A percentile compares a stretch with the other conserved stretches of the same genome.
Conservation (phyloP, 2,329 filamentous ascomycete genomes). For the Cyclaneusma minus region DNA sequence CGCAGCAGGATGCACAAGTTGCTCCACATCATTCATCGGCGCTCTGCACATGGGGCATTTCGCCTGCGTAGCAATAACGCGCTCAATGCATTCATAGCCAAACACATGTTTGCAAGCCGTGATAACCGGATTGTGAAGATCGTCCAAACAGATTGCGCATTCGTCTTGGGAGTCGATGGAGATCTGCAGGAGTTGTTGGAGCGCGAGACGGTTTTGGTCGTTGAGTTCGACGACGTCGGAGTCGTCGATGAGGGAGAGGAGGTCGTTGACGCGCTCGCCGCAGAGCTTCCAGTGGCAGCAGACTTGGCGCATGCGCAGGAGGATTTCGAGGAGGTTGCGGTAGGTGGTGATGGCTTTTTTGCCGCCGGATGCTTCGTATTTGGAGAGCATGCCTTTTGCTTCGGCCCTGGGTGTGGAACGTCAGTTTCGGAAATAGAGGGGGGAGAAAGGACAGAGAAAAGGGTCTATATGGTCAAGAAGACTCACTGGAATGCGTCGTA, state of each 20-base stretch:
- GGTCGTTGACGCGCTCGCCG: constrained; percentile 55
- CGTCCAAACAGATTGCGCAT: constrained; percentile 69
- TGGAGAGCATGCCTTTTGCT: constrained; percentile 54
- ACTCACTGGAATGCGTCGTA: constrained; percentile 58
- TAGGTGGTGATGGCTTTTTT: constrained; percentile 38
- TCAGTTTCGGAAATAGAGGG: neutral
- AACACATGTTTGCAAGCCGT: constrained; percentile 76
- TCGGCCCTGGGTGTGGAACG: constrained; percentile 36
- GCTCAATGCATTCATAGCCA: constrained; percentile 57
- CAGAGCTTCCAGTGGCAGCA: constrained; percentile 85
- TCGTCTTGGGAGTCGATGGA: constrained; percentile 70
- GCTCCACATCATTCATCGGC: constrained; percentile 39
- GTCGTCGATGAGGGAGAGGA: constrained; percentile 53
- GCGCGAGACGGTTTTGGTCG: constrained; percentile 51
- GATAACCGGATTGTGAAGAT: constrained; percentile 58
- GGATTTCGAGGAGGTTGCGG: constrained; percentile 61
- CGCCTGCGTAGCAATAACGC: constrained; percentile 57
- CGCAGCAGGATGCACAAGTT: constrained; percentile 51
- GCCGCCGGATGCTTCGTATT: constrained; percentile 34
- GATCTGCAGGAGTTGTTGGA: constrained; percentile 63
- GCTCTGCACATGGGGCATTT: constrained; percentile 79
- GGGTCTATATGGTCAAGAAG: constrained; percentile 3
- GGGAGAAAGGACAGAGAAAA: neutral
- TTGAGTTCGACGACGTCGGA: constrained; percentile 55
- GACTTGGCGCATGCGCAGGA: constrained; percentile 70